A percentile compares a stretch with the other conserved stretches of the same genome.
Conservation (phyloP, 805 yeast species). For the Vanderwaltozyma tropicalis region DNA sequence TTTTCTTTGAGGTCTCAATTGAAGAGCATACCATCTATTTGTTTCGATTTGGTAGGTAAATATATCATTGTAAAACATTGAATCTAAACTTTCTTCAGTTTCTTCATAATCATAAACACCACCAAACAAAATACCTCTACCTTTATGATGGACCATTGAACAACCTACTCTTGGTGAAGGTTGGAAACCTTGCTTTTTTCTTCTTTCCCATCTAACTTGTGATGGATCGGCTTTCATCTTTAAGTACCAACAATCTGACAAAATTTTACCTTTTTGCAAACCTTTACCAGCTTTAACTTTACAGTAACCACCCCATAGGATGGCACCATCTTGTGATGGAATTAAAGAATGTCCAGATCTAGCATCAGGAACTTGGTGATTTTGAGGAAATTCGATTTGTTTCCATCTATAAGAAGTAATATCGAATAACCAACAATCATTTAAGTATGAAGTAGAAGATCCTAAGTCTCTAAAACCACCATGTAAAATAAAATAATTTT, state of each 20-base stretch:
- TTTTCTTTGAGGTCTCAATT: constrained; percentile 10
- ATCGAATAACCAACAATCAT: constrained; percentile 90
- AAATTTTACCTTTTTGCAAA: constrained; percentile 79
- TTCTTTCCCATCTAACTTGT: constrained; percentile 76
- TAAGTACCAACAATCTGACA: constrained; percentile 76
- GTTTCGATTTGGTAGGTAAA: constrained; percentile 75
- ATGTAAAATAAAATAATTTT: constrained; percentile 70
- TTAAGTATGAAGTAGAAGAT: constrained; percentile 66
- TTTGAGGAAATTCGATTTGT: constrained; percentile 77
- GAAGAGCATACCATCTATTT: constrained; percentile 77
- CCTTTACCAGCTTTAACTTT: constrained; percentile 79
- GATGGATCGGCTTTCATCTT: constrained; percentile 75
- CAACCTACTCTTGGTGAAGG: constrained; percentile 95
- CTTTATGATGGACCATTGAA: constrained; percentile 69
- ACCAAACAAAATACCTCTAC: constrained; percentile 87
- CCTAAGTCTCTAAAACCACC: constrained; percentile 95
- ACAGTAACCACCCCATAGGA: constrained; percentile 87
- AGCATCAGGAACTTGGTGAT: constrained; percentile 76
- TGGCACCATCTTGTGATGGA: constrained; percentile 71
- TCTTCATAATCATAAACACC: constrained; percentile 94
- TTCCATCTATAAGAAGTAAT: constrained; percentile 83
- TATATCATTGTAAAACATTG: constrained; percentile 71
- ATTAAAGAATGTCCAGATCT: constrained; percentile 88
- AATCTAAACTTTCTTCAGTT: constrained; percentile 83
- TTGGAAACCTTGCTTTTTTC: constrained; percentile 79